Conservation (phyloP, 2,329 filamentous ascomycete genomes). For the Xylariaceae sp. region DNA sequence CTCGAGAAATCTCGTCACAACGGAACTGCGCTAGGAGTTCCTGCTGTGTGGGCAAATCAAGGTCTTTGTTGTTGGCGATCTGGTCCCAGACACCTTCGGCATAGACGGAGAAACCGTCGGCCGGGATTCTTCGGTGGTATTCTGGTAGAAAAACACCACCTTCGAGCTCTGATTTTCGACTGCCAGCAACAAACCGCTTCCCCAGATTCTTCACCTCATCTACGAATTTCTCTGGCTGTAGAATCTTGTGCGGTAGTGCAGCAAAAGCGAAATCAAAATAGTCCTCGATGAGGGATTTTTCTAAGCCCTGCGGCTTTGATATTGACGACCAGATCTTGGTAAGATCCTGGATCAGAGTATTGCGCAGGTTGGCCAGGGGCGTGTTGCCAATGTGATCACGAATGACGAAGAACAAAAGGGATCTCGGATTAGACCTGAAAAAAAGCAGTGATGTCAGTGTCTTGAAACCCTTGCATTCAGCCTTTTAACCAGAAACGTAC, state of each 20-base stretch:
- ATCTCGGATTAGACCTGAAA: slow-evolving; percentile 72
- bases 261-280: slow-evolving; percentile 99
- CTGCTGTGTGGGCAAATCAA: slow-evolving; percentile 94
- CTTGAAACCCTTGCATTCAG: background rate
- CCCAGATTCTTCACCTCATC: slow-evolving; percentile 74
- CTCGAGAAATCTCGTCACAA: slow-evolving; percentile 91
- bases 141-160: slow-evolving; percentile 85
- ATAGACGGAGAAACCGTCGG: slow-evolving; percentile 93
- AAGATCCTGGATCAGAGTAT: slow-evolving; percentile 85
- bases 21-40: slow-evolving; percentile 94
- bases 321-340: slow-evolving; percentile 88
- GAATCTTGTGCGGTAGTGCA: slow-evolving; percentile 90
- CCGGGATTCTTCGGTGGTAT: slow-evolving; percentile 92
- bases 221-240: slow-evolving; percentile 87
- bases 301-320: slow-evolving; percentile 83
- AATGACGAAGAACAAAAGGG: slow-evolving; percentile 96
- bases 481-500: slow-evolving; percentile 45
- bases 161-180: slow-evolving; percentile 64
- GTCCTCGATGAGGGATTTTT: slow-evolving; percentile 84
- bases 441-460: slow-evolving; percentile 13
- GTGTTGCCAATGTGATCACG: slow-evolving; percentile 93
- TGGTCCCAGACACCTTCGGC: slow-evolving; percentile 96
- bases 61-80: slow-evolving; percentile 97
- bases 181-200: slow-evolving; percentile 74
- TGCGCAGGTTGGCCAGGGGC: slow-evolving; percentile 81